Evolutionary conservation across 2,329 filamentous ascomycete genomes (phyloP).

Genomic region (Beauveria caledonica): DNA sequence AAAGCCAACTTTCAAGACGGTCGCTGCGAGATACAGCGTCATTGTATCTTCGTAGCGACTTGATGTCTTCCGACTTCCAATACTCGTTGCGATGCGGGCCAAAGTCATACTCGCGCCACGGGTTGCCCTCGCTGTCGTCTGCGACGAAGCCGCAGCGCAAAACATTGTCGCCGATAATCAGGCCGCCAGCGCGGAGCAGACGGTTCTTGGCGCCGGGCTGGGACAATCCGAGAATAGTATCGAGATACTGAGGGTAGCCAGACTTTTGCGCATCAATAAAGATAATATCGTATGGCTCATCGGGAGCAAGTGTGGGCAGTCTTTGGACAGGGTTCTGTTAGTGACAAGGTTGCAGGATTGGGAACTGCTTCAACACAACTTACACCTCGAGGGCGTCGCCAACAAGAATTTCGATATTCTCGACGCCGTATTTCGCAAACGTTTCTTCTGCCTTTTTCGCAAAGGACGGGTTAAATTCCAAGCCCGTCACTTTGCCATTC

Average conservation of each 20-base stretch:
- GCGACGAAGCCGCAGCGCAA: slow-evolving; percentile 36
- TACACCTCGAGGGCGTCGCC: slow-evolving; percentile 33
- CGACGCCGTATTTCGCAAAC: slow-evolving; percentile 26
- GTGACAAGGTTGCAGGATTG: neutral
- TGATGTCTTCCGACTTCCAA: slow-evolving; percentile 15
- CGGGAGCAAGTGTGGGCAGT: slow-evolving; percentile 22
- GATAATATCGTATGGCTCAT: slow-evolving; percentile 36
- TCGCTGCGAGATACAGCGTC: slow-evolving; percentile 13
- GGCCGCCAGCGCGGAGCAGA: slow-evolving; percentile 33
- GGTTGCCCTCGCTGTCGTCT: slow-evolving; percentile 12
- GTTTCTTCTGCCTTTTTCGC: slow-evolving; percentile 27
- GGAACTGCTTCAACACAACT: neutral
- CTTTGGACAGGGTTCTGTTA: slow-evolving; percentile 12
- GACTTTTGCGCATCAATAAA: slow-evolving; percentile 40
- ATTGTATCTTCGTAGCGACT: slow-evolving; percentile 17
- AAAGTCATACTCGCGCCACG: slow-evolving; percentile 8
- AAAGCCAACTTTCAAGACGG: slow-evolving; percentile 23
- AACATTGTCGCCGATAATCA: slow-evolving; percentile 41
- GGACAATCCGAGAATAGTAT: slow-evolving; percentile 30
- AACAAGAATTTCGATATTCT: slow-evolving; percentile 31
- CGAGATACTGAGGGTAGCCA: slow-evolving; percentile 34
- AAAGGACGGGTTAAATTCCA: slow-evolving; percentile 31
- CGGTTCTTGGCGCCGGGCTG: slow-evolving; percentile 22
- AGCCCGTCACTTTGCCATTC: slow-evolving; percentile 29
- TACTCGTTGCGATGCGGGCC: slow-evolving; percentile 12